Conservation (phyloP, 768 basidiomycete genomes). For the Mycena sanguinolenta region DNA sequence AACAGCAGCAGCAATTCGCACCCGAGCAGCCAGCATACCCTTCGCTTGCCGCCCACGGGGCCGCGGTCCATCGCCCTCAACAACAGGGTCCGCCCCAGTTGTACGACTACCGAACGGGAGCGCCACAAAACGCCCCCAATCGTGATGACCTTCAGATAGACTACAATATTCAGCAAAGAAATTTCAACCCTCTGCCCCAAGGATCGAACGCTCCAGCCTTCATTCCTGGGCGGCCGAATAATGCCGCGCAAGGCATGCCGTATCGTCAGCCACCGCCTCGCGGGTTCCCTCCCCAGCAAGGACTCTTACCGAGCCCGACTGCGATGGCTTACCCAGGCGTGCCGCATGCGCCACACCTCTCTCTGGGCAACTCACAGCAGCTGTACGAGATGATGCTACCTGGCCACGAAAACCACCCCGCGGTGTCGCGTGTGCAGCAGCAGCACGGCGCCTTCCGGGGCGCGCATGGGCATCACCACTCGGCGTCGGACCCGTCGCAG, state of each 20-base stretch:
- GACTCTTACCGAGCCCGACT: constrained; percentile 65
- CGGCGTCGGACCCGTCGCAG: constrained; percentile 84
- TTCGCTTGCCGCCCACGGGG: constrained; percentile 68
- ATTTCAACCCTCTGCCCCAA: constrained; percentile 61
- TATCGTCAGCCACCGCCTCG: constrained; percentile 75
- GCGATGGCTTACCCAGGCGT: constrained; percentile 65
- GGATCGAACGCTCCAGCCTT: constrained; percentile 59
- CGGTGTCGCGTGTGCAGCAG: constrained; percentile 83
- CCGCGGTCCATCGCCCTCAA: constrained; percentile 62
- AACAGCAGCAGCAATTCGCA: constrained; percentile 49
- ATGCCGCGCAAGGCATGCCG: constrained; percentile 57
- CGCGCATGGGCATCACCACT: constrained; percentile 79
- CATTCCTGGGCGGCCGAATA: constrained; percentile 66
- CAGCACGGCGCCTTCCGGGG: constrained; percentile 81
- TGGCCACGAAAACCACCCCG: constrained; percentile 69
- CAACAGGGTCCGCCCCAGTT: constrained; percentile 45
- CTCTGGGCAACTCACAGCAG: constrained; percentile 81
- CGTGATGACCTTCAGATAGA: constrained; percentile 67
- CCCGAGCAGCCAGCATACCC: constrained; percentile 71
- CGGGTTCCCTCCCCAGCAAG: constrained; percentile 62
- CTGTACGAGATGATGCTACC: constrained; percentile 86
- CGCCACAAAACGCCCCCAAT: constrained; percentile 51
- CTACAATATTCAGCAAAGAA: constrained; percentile 70
- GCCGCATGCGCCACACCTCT: constrained; percentile 76
- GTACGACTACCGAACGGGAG: constrained; percentile 62